Conservation (phyloP, 768 basidiomycete genomes). For the Wakefieldia striispora region DNA sequence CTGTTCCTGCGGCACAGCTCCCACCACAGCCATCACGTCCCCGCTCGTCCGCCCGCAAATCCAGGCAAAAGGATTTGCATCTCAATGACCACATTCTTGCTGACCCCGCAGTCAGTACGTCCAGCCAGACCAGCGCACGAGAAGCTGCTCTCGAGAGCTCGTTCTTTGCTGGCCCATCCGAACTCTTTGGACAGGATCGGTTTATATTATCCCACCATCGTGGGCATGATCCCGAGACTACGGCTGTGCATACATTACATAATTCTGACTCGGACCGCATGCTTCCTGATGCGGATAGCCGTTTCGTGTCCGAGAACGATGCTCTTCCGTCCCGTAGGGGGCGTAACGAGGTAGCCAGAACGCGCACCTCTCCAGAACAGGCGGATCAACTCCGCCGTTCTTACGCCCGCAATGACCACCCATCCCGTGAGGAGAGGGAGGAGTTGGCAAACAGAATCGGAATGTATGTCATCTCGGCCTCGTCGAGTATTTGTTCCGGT, state of each 20-base stretch:
- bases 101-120: constrained; percentile 9
- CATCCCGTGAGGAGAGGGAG: constrained; percentile 64
- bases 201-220: constrained; percentile 34
- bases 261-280: constrained; percentile 49
- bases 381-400: constrained; percentile 66
- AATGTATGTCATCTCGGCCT: constrained; percentile 55
- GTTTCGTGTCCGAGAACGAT: constrained; percentile 52
- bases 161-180: constrained; percentile 33
- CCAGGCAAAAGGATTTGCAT: constrained; percentile 33
- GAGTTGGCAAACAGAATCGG: constrained; percentile 65
- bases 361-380: constrained; percentile 62
- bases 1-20: constrained; percentile 21
- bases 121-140: constrained; percentile 6
- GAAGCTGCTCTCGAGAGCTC: constrained; percentile 27
- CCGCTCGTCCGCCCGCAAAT: constrained; percentile 27
- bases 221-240: constrained; percentile 25
- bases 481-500: constrained; percentile 6
- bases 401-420: constrained; percentile 64
- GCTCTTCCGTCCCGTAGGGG: constrained; percentile 30
- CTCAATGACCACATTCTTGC: constrained; percentile 29
- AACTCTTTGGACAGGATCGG: constrained; percentile 30
- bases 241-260: constrained; percentile 27
- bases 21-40: constrained; percentile 21
- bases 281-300: constrained; percentile 49
- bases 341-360: constrained; percentile 40